A percentile compares a stretch with the other conserved stretches of the same genome.
Conservation (phyloP, 257 asterid genomes). For the Eustoma russellianum region DNA sequence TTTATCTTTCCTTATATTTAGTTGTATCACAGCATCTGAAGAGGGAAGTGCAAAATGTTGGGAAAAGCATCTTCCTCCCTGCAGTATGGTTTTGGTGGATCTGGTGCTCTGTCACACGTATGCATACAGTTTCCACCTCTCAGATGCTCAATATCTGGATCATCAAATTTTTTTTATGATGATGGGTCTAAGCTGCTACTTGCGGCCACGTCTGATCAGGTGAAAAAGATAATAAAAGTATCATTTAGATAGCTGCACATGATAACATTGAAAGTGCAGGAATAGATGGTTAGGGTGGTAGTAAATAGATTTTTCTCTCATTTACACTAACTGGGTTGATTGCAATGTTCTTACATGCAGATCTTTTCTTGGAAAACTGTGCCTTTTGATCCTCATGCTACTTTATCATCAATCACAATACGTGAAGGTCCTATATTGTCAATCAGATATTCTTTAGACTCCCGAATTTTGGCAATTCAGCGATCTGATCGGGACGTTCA, state of each 20-base stretch:
- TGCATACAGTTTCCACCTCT: constrained; percentile 74
- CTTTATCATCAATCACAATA: constrained; percentile 61
- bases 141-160: constrained; percentile 56
- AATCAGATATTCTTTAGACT: constrained; percentile 75
- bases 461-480: constrained; percentile 76
- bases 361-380: constrained; percentile 76
- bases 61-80: constrained; percentile 60
- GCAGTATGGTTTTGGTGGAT: constrained; percentile 50
- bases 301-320: constrained; percentile 10
- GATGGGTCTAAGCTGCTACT: constrained; percentile 71
- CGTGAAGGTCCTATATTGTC: constrained; percentile 75
- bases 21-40: constrained; percentile 17
- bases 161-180: constrained; percentile 55
- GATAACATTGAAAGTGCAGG: background rate
- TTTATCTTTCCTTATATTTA: constrained; percentile 5
- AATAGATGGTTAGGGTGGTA: background rate
- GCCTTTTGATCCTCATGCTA: constrained; percentile 58
- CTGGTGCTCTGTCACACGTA: constrained; percentile 82
- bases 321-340: constrained; percentile 15
- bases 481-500: constrained; percentile 75
- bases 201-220: constrained; percentile 71
- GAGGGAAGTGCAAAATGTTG: constrained; percentile 33
- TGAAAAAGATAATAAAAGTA: constrained; percentile 9
- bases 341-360: constrained; percentile 23
- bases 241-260: background rate